Evolutionary conservation across 169 alveolate genomes (phyloP).

Genomic region (Plasmodium gonderi): DNA sequence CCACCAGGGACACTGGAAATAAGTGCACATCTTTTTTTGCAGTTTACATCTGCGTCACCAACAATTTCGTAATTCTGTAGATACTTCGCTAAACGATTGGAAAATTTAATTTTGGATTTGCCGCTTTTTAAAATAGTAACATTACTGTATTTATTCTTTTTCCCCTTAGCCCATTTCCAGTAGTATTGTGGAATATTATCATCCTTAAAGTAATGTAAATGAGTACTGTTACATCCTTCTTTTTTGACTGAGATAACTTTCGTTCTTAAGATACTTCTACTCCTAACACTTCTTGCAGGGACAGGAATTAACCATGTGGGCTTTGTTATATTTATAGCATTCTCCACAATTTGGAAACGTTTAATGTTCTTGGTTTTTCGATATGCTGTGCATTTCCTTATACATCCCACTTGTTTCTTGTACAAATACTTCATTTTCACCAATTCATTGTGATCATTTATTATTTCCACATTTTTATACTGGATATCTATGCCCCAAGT

Average conservation of each 20-base stretch:
- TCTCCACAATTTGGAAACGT: background rate
- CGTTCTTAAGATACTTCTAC: background rate
- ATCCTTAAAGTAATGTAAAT: background rate
- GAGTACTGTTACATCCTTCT: background rate
- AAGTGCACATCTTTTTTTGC: constrained; percentile 1
- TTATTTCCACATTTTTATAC: background rate
- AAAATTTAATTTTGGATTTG: constrained; percentile 19
- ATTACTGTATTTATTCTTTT: background rate
- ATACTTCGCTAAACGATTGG: constrained; percentile 1
- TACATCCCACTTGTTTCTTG: too few species aligned
- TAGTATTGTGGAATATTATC: background rate
- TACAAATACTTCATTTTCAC: background rate
- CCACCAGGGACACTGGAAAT: constrained; percentile 68
- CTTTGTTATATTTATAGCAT: background rate
- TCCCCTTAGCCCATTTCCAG: background rate
- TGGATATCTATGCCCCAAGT: background rate
- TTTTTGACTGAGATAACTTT: background rate
- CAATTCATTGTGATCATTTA: background rate
- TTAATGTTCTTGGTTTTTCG: background rate
- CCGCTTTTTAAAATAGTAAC: background rate
- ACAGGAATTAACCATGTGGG: background rate
- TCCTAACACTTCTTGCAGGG: background rate
- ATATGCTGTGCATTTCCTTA: background rate
- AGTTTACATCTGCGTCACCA: constrained; percentile 43
- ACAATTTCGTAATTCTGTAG: constrained; percentile 26